Base-by-base conservation (phyloP, 148 eudicot species). In the Rhododendron williamsianum region DNA sequence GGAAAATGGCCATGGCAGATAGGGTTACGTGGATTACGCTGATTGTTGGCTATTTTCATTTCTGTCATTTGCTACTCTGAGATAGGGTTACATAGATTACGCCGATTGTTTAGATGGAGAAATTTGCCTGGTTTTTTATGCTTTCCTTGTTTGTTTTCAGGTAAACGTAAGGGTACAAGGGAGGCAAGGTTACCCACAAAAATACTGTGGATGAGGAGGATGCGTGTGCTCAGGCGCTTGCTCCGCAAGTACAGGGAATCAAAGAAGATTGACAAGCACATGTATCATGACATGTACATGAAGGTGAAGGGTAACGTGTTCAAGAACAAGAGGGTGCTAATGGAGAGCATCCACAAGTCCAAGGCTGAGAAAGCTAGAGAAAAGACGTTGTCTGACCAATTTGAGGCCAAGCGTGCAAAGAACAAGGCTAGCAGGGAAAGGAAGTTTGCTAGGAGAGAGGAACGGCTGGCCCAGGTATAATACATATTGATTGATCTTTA, bases 231-330 rank as follows among this genome's bases (percentile, higher is more conserved):
- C 18, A 92, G 98, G 87, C 89, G 98, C 81, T 88, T 94, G 90
- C 95, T 94, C 54, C 94, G 95, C 80, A 94, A 94, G 91, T 94
- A 94, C 85, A 67, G 98, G 4, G 98, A 94, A 85, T 76, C 98
- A 25, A 94, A 94, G 94, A 94, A 94, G 91, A 94, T 94, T 56
- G 98, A 94, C 93, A 94, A 94, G 88, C 98, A 94, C 86, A 94
- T 94, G 98, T 94, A 93, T 85, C 98, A 94, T 81, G 98, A 94
- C 82, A 94, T 94, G 98, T 94, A 94, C 94, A 93, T 94, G 98
- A 94, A 89, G 91, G 97, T 94, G 48, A 94, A 94, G 91, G 97
- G 97, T 91, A 94, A 94, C 60, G 97, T 94, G 60, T 94, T 93
- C 84, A 94, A 94, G 89, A 94, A 94, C 89, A 94, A 94, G 91